Evolutionary conservation across 2,329 filamentous ascomycete genomes (phyloP).

Genomic region (Fusarium domesticum): DNA sequence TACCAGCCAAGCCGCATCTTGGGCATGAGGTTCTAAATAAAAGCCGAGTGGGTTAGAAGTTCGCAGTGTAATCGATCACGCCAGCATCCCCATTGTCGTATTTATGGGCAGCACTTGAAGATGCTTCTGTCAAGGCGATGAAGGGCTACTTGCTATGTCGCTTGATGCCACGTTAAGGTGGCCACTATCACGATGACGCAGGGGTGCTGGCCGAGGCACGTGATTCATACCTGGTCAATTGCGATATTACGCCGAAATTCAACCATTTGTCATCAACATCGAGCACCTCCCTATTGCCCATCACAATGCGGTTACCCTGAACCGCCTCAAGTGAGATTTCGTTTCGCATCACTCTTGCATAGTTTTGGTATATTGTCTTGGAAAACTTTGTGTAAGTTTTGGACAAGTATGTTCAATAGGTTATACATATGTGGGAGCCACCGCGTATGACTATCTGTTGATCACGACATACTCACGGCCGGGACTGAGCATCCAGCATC

Average conservation of each 20-base stretch:
- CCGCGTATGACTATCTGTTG: no score
- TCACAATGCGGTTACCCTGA: neutral
- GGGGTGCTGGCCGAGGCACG: constrained; percentile 21
- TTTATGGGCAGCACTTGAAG: constrained; percentile 8
- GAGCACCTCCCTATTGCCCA: neutral
- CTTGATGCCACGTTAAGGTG: constrained; percentile 33
- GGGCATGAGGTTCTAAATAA: constrained; percentile 29
- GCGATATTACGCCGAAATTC: constrained; percentile 10
- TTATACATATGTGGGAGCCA: no score
- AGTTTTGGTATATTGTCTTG: no score
- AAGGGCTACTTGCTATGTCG: constrained; percentile 7
- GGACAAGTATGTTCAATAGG: no score
- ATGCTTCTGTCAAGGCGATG: constrained; percentile 13
- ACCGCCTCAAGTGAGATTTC: no score
- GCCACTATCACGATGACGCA: constrained; percentile 29
- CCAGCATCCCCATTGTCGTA: constrained; percentile 25
- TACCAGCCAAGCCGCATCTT: constrained; percentile 61
- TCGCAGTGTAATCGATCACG: constrained; percentile 14
- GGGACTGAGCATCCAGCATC: no score
- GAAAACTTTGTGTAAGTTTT: no score
- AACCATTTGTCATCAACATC: constrained; percentile 11
- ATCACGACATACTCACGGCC: no score
- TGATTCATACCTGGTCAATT: constrained; percentile 15
- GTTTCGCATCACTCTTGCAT: no score
- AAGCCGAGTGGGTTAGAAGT: constrained; percentile 12